phyloP scores from a whole-genome alignment of 768 basidiomycete species.

The Sarcodon aspratus region DNA sequence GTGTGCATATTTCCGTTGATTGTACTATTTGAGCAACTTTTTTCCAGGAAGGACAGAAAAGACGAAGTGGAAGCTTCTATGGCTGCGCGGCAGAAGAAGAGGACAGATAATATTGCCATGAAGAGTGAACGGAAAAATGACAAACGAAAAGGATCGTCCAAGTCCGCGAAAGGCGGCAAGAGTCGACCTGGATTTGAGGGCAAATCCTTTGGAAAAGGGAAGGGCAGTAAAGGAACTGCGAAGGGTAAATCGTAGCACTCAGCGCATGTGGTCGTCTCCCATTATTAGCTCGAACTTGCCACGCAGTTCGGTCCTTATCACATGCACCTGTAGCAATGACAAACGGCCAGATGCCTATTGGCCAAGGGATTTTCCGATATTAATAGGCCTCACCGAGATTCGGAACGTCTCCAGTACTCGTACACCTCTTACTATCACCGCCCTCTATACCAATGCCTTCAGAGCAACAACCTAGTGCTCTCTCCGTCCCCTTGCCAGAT shows the following conservation, averaged over 20 bases:
- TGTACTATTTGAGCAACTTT: neutral
- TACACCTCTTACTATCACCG: neutral
- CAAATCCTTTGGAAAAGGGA: slow-evolving; percentile 57
- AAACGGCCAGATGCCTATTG: too few relatives aligned
- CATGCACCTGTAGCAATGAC: too few relatives aligned
- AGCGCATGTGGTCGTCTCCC: too few relatives aligned
- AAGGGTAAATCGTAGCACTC: too few relatives aligned
- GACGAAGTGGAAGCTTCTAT: slow-evolving; percentile 61
- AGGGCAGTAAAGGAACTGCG: slow-evolving; percentile 8
- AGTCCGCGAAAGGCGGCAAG: slow-evolving; percentile 37
- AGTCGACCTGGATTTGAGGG: slow-evolving; percentile 84
- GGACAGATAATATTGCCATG: slow-evolving; percentile 81
- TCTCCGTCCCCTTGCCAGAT: slow-evolving; percentile 8
- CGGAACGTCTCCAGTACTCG: neutral
- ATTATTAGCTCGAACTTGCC: too few relatives aligned
- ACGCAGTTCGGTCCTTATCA: too few relatives aligned
- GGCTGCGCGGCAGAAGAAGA: slow-evolving; percentile 85
- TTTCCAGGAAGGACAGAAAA: slow-evolving; percentile 74
- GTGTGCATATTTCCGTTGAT: slow-evolving; percentile 13
- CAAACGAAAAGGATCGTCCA: slow-evolving; percentile 40
- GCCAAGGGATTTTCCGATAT: too few relatives aligned
- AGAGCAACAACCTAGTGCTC: slow-evolving; percentile 1
- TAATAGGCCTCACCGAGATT: too few relatives aligned
- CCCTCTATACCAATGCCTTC: neutral
- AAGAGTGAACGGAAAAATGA: slow-evolving; percentile 68